Conservation (phyloP, 495 filamentous ascomycete genomes). For the Aspergillus kassunensis region DNA sequence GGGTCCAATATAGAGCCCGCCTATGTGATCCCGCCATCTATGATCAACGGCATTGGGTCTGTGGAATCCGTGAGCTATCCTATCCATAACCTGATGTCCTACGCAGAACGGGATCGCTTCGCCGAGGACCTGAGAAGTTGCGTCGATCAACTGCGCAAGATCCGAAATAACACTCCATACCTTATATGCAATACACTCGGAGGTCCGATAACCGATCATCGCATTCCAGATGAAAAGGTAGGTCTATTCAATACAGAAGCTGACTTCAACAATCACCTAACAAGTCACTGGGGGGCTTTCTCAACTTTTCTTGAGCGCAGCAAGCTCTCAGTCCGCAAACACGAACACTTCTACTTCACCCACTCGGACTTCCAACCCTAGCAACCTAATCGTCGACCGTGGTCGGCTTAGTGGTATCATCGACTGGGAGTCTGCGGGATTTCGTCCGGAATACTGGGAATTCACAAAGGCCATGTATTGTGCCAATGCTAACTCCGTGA, state of each 20-base stretch:
- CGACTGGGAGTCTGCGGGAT: slow-evolving; percentile 34
- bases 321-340: background rate
- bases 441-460: slow-evolving; percentile 32
- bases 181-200: slow-evolving; percentile 17
- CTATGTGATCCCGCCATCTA: slow-evolving; percentile 14
- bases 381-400: slow-evolving; percentile 24
- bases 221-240: slow-evolving; percentile 9
- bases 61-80: background rate
- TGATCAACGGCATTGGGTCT: slow-evolving; percentile 2
- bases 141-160: slow-evolving; percentile 16
- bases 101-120: background rate
- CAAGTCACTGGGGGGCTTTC: too few relatives aligned
- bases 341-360: slow-evolving; percentile 15
- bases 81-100: background rate
- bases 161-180: slow-evolving; percentile 20
- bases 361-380: slow-evolving; percentile 25
- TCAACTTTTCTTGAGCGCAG: background rate
- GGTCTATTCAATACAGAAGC: slow-evolving; percentile 19
- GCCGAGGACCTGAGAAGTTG: slow-evolving; percentile 13
- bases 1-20: slow-evolving; percentile 2
- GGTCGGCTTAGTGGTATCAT: slow-evolving; percentile 25
- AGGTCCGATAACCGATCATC: slow-evolving; percentile 18
- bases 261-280: slow-evolving; percentile 7
- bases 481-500: too few relatives aligned
- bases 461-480: slow-evolving; percentile 26